Evolutionary conservation across 768 basidiomycete genomes (phyloP).

Genomic region (Pisolithus albus): DNA sequence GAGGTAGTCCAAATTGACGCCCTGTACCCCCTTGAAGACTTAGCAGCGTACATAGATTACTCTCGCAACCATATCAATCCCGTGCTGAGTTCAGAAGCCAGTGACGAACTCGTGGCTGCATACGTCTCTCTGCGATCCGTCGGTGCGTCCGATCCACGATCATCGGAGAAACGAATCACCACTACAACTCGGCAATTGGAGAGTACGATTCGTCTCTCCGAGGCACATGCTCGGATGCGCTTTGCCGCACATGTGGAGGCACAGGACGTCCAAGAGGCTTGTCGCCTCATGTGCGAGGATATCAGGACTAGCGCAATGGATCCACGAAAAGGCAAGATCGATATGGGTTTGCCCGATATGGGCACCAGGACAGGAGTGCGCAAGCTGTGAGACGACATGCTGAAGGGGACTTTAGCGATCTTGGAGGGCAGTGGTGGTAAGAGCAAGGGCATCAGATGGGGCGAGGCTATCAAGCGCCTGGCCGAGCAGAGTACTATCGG

Average conservation of each 20-base stretch:
- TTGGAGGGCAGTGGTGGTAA: conserved; percentile 48
- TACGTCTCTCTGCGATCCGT: conserved; percentile 94
- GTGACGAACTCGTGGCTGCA: too few species aligned
- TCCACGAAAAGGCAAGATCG: conserved; percentile 93
- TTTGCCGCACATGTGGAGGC: conserved; percentile 83
- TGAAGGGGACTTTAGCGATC: conserved; percentile 50
- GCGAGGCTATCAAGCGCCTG: conserved; percentile 67
- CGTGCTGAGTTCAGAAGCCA: too few species aligned
- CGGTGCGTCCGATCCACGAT: conserved; percentile 80
- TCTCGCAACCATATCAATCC: conserved; percentile 84
- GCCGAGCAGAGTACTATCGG: conserved; percentile 80
- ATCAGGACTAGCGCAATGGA: conserved; percentile 94
- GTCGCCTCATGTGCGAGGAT: conserved; percentile 93
- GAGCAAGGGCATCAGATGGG: conserved; percentile 66
- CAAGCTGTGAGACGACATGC: conserved; percentile 83
- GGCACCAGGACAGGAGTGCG: conserved; percentile 86
- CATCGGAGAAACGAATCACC: conserved; percentile 96
- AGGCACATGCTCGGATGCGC: conserved; percentile 93
- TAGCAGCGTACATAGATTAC: conserved; percentile 93
- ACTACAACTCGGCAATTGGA: conserved; percentile 97
- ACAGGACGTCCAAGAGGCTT: conserved; percentile 83
- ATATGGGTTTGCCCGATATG: conserved; percentile 91
- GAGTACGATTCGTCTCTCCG: conserved; percentile 91
- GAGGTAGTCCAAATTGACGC: neutral
- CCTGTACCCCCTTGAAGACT: conserved; percentile 73